These are phyloP conservation scores for Saccharomycopsis sp. DNA, from an alignment of 805 yeast species.

Conservation along the genomic window DNA sequence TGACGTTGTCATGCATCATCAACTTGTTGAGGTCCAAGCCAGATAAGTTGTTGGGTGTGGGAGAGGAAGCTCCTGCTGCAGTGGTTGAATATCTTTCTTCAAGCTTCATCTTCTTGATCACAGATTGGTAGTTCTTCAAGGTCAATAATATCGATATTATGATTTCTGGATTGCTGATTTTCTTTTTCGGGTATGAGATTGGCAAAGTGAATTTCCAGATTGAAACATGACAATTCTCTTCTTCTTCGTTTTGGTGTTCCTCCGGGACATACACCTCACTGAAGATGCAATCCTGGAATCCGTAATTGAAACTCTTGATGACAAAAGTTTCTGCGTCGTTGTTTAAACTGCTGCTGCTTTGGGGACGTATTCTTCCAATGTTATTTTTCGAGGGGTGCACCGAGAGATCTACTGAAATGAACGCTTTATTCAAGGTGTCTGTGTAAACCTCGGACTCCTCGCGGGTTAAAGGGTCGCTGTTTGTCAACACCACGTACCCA, in stretches of 20 bases:
- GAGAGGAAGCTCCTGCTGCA: background rate
- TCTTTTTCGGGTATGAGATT: conserved; percentile 20
- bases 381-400: conserved; percentile 21
- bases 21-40: too few relatives aligned
- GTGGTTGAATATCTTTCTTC: conserved; percentile 6
- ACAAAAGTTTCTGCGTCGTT: conserved; percentile 1
- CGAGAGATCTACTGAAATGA: conserved; percentile 18
- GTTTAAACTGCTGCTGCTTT: too few relatives aligned
- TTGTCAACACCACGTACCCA: conserved; percentile 19
- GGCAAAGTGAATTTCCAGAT: conserved; percentile 22
- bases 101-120: conserved; percentile 10
- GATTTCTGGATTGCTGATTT: conserved; percentile 20
- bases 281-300: conserved; percentile 15
- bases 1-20: conserved; percentile 16
- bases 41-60: background rate
- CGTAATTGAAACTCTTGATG: conserved; percentile 14
- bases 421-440: conserved; percentile 12
- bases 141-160: conserved; percentile 18
- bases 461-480: conserved; percentile 6
- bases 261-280: conserved; percentile 6
- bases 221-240: conserved; percentile 3
- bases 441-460: conserved; percentile 12
- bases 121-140: conserved; percentile 7
- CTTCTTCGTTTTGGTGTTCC: conserved; percentile 1
- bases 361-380: background rate